Evolutionary conservation across 805 yeast species (phyloP), one percentile per base, ranked within the genome.

Genomic region (Hanseniaspora thailandica): DNA sequence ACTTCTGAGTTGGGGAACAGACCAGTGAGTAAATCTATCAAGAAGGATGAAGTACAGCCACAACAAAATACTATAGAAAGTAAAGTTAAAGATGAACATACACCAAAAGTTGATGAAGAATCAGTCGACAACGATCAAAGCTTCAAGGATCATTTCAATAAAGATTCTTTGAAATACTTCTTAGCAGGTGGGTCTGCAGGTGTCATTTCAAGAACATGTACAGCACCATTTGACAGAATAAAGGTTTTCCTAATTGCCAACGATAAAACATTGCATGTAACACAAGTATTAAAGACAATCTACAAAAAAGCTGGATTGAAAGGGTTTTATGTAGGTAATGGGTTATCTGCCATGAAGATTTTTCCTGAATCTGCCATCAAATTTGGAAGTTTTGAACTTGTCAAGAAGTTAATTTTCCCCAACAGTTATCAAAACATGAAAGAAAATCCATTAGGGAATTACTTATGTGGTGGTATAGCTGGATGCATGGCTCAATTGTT

Each of bases 291-390:
- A 0, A 74, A 78, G 47, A 77, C 87, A 0, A 68, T 93, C 34
- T 93, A 89, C 75, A 78, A 77, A 60, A 93, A 85, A 67, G 56
- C 49, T 17, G 98, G 98, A 0, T 53, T 88, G 4, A 75, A 76
- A 54, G 82, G 93, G 0, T 93, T 93, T 63, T 93, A 93, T 66
- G 95, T 89, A 15, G 98, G 97, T 5, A 90, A 90, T 69, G 97
- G 97, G 0, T 71, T 90, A 45, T 93, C 93, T 65, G 86, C 85
- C n/a, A 61, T 89, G 53, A 90, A 90, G 65, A 96, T 90, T 20
- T 86, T 93, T 63, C 98, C 98, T 0, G 98, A 90, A 66, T 84
- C 95, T 35, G 97, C 97, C 1, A 90, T 90, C 78, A 93, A 93
- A 64, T 90, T 93, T 68, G 97, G 98, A 3, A 81, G 95, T 4